A percentile compares a stretch with the other conserved stretches of the same genome.
Conservation (phyloP, 192 early-diverging fungal genomes). For the Rhizophagus clarus region DNA sequence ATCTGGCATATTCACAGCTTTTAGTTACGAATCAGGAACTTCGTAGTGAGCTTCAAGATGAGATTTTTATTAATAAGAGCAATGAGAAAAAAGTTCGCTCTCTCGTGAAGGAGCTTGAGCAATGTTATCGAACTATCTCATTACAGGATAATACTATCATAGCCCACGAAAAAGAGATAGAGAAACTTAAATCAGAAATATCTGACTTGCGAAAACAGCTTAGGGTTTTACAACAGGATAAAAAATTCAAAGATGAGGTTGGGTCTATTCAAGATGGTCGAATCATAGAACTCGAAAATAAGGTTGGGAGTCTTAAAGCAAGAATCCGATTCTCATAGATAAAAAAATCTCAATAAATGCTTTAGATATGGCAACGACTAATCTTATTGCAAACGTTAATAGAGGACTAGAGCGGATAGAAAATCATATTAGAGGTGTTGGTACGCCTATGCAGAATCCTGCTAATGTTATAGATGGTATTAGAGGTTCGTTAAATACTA, state of each 20-base stretch:
- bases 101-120: background rate
- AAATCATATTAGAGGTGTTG: background rate
- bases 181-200: too few relatives aligned
- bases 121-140: slow-evolving; percentile 5
- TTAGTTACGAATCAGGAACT: background rate
- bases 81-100: background rate
- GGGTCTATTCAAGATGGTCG: too few relatives aligned
- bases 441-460: background rate
- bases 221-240: background rate
- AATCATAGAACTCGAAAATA: too few relatives aligned
- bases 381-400: background rate
- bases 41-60: slow-evolving; percentile 1
- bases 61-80: slow-evolving; percentile 2
- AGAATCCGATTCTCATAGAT: background rate
- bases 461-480: slow-evolving; percentile 14
- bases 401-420: background rate
- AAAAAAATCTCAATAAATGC: background rate
- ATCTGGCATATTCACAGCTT: slow-evolving; percentile 3
- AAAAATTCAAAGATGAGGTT: background rate
- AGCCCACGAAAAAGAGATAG: background rate
- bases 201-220: background rate
- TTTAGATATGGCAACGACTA: background rate
- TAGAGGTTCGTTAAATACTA: background rate
- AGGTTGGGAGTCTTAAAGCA: too few relatives aligned
- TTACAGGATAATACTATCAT: slow-evolving; percentile 13